These are phyloP conservation scores for Xerocomellus amylosporus DNA, from an alignment of 768 basidiomycete species.

Conservation along the genomic window DNA sequence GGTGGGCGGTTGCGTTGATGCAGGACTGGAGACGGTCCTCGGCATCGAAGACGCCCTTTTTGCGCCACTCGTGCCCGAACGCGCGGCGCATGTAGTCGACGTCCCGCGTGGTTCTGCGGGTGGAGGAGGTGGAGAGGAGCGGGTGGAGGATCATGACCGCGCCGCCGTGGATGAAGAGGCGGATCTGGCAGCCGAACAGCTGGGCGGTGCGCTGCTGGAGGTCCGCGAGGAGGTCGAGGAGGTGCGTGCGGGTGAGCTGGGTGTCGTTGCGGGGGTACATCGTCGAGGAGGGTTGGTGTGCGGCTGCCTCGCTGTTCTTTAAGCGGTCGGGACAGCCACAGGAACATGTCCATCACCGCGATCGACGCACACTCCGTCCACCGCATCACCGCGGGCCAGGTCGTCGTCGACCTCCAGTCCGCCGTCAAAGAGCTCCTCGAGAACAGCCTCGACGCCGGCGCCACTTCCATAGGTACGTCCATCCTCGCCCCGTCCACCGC, in stretches of 20 bases:
- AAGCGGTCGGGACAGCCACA: conserved; percentile 2
- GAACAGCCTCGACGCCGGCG: conserved; percentile 92
- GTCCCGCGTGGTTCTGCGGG: conserved; percentile 57
- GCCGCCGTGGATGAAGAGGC: conserved; percentile 68
- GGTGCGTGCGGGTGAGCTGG: conserved; percentile 31
- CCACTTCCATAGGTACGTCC: conserved; percentile 74
- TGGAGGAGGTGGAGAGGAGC: conserved; percentile 35
- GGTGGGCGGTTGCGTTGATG: conserved; percentile 51
- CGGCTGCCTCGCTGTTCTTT: conserved; percentile 1
- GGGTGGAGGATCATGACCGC: conserved; percentile 72
- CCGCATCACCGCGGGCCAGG: conserved; percentile 90
- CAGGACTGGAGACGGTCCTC: conserved; percentile 53
- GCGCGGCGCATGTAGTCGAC: conserved; percentile 66
- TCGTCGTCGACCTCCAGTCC: conserved; percentile 88
- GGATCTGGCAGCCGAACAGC: conserved; percentile 50
- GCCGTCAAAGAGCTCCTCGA: conserved; percentile 97
- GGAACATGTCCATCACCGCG: conserved; percentile 37
- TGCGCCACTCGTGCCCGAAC: conserved; percentile 53
- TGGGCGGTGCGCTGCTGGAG: conserved; percentile 49
- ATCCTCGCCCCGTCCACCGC: not conserved
- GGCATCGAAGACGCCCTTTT: conserved; percentile 50
- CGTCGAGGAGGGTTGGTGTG: not conserved
- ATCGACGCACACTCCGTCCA: conserved; percentile 83
- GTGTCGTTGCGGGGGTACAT: conserved; percentile 37
- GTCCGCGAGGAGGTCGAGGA: conserved; percentile 46